Evolutionary conservation across 2,329 filamentous ascomycete species (phyloP).

Genomic region (Alternaria metachromatica): DNA sequence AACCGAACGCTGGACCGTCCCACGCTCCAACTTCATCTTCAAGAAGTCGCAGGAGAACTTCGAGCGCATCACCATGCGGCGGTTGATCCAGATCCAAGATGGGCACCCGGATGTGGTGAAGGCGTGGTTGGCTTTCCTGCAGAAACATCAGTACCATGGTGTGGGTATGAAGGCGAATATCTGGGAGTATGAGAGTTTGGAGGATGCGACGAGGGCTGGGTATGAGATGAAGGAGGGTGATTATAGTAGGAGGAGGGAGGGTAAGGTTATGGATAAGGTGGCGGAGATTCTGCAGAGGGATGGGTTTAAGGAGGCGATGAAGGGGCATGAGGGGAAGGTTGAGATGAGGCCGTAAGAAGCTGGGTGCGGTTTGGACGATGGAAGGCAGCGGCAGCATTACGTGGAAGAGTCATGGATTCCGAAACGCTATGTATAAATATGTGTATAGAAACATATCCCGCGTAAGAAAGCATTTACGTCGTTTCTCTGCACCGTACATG

Average conservation of each 20-base stretch:
- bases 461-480: neutral
- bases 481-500: neutral
- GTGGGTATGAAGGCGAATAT: conserved; percentile 99
- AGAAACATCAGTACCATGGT: conserved; percentile 93
- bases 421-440: neutral
- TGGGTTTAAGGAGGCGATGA: conserved; percentile 44
- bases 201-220: conserved; percentile 38
- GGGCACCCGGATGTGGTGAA: conserved; percentile 88
- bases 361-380: neutral
- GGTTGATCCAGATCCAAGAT: conserved; percentile 91
- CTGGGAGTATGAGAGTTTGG: conserved; percentile 81
- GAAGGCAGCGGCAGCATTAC: too few relatives aligned
- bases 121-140: conserved; percentile 88
- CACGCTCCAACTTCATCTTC: conserved; percentile 85
- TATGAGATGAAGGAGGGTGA: conserved; percentile 36
- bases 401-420: neutral
- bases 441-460: neutral
- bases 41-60: conserved; percentile 99
- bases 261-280: conserved; percentile 43
- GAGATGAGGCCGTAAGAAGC: conserved; percentile 31
- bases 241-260: conserved; percentile 38
- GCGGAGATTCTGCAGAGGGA: conserved; percentile 41
- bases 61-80: conserved; percentile 83
- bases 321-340: conserved; percentile 27
- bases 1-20: conserved; percentile 93